Percentiles rank a stretch among this genome's conserved stretches.
Evolutionary conservation across 2,329 filamentous ascomycete genomes (phyloP).

Genomic region (Claviceps fusiformis): DNA sequence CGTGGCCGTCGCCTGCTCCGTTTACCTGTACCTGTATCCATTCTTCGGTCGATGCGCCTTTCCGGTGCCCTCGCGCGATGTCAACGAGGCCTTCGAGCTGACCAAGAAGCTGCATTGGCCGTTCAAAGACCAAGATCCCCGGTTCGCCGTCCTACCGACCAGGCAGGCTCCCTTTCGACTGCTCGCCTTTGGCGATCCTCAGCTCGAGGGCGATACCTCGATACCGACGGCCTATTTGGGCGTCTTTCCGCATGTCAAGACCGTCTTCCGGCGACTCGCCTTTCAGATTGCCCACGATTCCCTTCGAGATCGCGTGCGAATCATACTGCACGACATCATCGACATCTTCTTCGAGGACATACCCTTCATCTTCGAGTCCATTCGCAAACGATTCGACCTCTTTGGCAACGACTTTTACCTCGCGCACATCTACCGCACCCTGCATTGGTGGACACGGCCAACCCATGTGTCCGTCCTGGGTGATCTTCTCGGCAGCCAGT

Average conservation of each 20-base stretch:
- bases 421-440: slow-evolving; percentile 74
- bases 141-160: slow-evolving; percentile 11
- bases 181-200: slow-evolving; percentile 78
- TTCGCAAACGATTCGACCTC: slow-evolving; percentile 72
- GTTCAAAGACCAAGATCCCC: slow-evolving; percentile 12
- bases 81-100: slow-evolving; percentile 19
- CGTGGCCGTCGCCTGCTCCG: slow-evolving; percentile 53
- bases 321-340: slow-evolving; percentile 42
- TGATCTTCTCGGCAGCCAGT: slow-evolving; percentile 87
- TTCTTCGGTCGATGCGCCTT: slow-evolving; percentile 70
- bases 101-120: slow-evolving; percentile 30
- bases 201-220: slow-evolving; percentile 83
- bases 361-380: slow-evolving; percentile 48
- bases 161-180: slow-evolving; percentile 64
- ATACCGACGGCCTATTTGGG: slow-evolving; percentile 47
- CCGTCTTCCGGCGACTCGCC: slow-evolving; percentile 31
- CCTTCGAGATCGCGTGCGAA: slow-evolving; percentile 37
- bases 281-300: slow-evolving; percentile 32
- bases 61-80: slow-evolving; percentile 36
- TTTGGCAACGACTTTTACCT: slow-evolving; percentile 92
- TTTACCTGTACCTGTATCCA: slow-evolving; percentile 82
- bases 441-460: slow-evolving; percentile 73
- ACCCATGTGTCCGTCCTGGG: slow-evolving; percentile 83
- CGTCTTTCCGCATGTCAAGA: slow-evolving; percentile 39
- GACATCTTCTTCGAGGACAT: slow-evolving; percentile 56